Percentiles rank a stretch among this genome's conserved stretches.
Evolutionary conservation across 2,329 filamentous ascomycete genomes (phyloP).

Genomic region (Falciphora oryzae): DNA sequence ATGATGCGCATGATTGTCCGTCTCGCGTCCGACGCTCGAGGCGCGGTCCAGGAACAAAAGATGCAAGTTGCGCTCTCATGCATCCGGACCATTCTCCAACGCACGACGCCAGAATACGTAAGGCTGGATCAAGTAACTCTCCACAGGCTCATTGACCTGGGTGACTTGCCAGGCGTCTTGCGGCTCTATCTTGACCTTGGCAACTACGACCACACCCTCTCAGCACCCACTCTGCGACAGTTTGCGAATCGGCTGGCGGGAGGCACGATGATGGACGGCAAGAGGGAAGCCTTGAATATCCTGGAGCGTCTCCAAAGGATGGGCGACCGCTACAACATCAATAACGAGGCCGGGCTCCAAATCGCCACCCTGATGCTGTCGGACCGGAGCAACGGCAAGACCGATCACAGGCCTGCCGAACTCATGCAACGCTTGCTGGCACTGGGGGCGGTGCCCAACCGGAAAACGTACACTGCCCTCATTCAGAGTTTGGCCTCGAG

Average conservation of each 20-base stretch:
- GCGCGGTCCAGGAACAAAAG: too few relatives aligned
- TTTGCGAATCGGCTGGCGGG: constrained; percentile 41
- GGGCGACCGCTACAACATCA: constrained; percentile 35
- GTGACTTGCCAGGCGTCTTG: constrained; percentile 18
- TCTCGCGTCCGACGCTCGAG: too few relatives aligned
- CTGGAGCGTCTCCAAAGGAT: constrained; percentile 28
- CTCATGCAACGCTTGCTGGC: constrained; percentile 52
- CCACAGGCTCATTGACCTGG: constrained; percentile 14
- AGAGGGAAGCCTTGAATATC: constrained; percentile 37
- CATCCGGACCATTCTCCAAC: constrained; percentile 11
- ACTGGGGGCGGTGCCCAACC: constrained; percentile 57
- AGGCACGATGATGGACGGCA: constrained; percentile 26
- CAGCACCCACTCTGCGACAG: constrained; percentile 39
- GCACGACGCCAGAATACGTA: constrained; percentile 15
- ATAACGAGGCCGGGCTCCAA: constrained; percentile 41
- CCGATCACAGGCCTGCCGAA: constrained; percentile 34
- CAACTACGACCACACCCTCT: constrained; percentile 24
- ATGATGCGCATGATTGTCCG: constrained; percentile 26
- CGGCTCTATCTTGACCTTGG: constrained; percentile 32
- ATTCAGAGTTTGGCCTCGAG: constrained; percentile 65
- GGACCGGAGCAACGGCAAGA: constrained; percentile 26
- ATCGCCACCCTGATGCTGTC: constrained; percentile 56
- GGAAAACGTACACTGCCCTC: constrained; percentile 58
- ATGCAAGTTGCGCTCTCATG: too few relatives aligned
- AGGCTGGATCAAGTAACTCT: constrained; percentile 34